Percentiles rank a stretch among this genome's conserved stretches.
Evolutionary conservation across 73 alveolate genomes (phyloP).

Genomic region (Halteria grandinella): DNA sequence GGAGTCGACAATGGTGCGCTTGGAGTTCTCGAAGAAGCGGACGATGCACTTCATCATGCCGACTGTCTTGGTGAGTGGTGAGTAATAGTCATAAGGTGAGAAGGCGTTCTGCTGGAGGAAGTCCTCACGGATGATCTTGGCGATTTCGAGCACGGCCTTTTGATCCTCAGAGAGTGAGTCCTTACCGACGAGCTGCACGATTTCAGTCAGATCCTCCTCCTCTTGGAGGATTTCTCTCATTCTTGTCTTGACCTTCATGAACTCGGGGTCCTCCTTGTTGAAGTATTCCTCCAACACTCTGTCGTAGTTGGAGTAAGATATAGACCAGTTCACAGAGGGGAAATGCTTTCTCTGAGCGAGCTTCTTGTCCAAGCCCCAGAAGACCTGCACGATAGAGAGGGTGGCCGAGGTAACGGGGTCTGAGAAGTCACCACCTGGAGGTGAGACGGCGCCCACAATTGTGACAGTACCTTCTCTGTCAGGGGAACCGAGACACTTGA

Average conservation of each 20-base stretch:
- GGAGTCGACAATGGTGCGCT: constrained; percentile 81
- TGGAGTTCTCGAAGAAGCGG: constrained; percentile 84
- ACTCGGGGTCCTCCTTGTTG: constrained; percentile 95
- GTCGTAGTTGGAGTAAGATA: constrained; percentile 96
- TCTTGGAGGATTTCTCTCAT: constrained; percentile 95
- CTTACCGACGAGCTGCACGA: constrained; percentile 99
- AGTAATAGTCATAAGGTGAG: constrained; percentile 93
- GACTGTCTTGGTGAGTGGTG: constrained; percentile 94
- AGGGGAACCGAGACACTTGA: constrained; percentile 97
- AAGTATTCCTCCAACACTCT: constrained; percentile 87
- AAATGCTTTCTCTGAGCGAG: constrained; percentile 99
- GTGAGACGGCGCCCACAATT: constrained; percentile 91
- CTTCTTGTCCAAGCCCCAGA: constrained; percentile 98
- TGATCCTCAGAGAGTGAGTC: constrained; percentile 98
- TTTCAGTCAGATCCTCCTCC: constrained; percentile 98
- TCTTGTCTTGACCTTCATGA: constrained; percentile 89
- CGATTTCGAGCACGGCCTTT: constrained; percentile 94
- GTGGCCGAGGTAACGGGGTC: constrained; percentile 99
- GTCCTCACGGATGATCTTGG: constrained; percentile 96
- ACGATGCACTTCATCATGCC: constrained; percentile 96
- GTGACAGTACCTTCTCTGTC: constrained; percentile 94
- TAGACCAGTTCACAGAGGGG: constrained; percentile 99
- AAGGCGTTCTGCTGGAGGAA: constrained; percentile 98
- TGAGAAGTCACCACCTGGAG: constrained; percentile 99
- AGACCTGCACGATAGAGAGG: constrained; percentile 97